Base-by-base conservation (phyloP, 2,329 filamentous ascomycete species). In the Aspergillus fijiensis region DNA sequence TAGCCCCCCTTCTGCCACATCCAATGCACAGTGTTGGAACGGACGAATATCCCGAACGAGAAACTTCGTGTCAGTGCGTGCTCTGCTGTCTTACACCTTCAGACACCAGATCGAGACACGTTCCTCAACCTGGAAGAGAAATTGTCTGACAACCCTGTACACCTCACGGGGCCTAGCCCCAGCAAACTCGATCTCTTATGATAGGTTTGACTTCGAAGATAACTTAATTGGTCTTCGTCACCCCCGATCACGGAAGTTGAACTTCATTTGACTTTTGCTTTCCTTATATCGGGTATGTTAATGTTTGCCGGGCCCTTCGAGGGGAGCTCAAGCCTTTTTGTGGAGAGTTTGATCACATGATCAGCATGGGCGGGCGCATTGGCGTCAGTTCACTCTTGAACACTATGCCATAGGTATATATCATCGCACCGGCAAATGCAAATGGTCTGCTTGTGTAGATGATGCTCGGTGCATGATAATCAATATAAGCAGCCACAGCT, bases 11-110 rank as follows among this genome's bases (percentile, higher is more conserved):
- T 33, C 10, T 12, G 25, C 14, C 33, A 6, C 45, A 49, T 14
- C 11, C 19, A 21, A 47, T 16, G 27, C 45, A 29, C 31, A 42
- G 19, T 31, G 27, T 45, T 33, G 47, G 42, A 49, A 49, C 60
- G 58, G 60, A 57, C 52, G 51, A 62, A 54, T 60, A 55, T 50
- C 58, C 60, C 53, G 52, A 62, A 58, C 33, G 39, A 59, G 58
- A 49, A 49, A 5, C 16, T 16, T 49, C 33, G 51, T 55, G 57
- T 58, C 51, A 48, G 33, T 55, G 51, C 47, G 33, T 55, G 51
- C 47, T 25, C 27, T 35, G 33, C 48, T 53, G 59, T 57, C 54
- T 61, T 51, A 55, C 51, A 14, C 58, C 52, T 49, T 48, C 49
- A 51, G 35, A 51, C 52, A 45, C 35, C 49, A 51, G 35, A 51